Base-by-base conservation (phyloP, 2,329 filamentous ascomycete species). In the Colletotrichum orchidophilum region DNA sequence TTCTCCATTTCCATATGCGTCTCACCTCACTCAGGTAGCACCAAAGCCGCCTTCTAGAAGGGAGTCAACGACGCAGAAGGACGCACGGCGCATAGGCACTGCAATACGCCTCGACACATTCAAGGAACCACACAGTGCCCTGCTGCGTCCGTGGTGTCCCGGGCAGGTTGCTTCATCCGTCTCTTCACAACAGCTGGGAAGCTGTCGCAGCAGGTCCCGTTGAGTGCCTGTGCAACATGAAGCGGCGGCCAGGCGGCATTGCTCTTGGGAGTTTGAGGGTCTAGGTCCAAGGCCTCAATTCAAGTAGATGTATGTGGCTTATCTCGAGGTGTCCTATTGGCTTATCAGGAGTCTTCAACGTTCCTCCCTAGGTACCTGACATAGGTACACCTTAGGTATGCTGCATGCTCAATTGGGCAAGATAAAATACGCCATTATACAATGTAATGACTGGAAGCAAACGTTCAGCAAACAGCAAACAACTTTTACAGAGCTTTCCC, bases 141-240 rank as follows among this genome's bases (percentile, higher is more conserved):
- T 53, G 66, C 61, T 54, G 66, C 53, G 60, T 65, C 61, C 65
- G 66, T 65, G 66, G 27, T 58, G 35, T 54, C 46, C 31, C 33
- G 65, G 54, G 31, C 21, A 46, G 18, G 3, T n/a, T 68, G 35
- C 35, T 58, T 33, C 33, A 13, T 50, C 31, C 13, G 29, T 27
- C 15, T 33, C n/a, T n/a, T 11, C 64, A 67, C 58, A 35, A 55
- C 59, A 55, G 39, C 39, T 46, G 39, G 11, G 21, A 27, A 55
- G 50, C 39, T 42, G 66, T 42, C 66, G 59, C 66, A 68, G 52
- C 59, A 68, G 59, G 59, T 63, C 39, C 52, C 52, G 52, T n/a
- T n/a, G n/a, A n/a, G n/a, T 68, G 59, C 58, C 29, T 52, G 60
- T 64, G 31, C 39, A 46, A 3, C n/a, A 52, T 63, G 64, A 68